Evolutionary conservation across 1,284 basidiomycete genomes (phyloP), one percentile per base, ranked within the genome.

Genomic region (Ustilago curta): DNA sequence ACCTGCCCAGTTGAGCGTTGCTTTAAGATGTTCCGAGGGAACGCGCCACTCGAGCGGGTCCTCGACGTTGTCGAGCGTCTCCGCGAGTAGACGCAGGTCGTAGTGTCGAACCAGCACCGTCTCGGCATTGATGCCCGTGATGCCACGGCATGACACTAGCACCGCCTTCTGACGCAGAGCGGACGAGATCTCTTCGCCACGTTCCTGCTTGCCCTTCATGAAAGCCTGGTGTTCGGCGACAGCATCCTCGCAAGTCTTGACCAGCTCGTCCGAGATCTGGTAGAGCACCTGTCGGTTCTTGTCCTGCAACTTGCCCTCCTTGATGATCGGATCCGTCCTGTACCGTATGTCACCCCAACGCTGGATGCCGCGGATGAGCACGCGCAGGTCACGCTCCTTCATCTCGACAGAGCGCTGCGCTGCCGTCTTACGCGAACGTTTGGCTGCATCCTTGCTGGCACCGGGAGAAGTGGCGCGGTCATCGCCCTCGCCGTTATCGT

Each of bases 291-390:
- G 91, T 75, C 91, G 91, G 86, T 99, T 97, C 89, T 99, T 99
- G 87, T 93, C 91, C 78, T 92, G 90, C 63, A 99, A 89, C 85
- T 95, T 95, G n/a, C 95, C 89, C 85, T 99, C 96, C 62, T 88
- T 88, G 70, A 96, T 95, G 80, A 99, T 97, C 60, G 92, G 89
- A 64, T 97, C 94, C 86, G 96, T 97, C 50, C 96, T 92, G 79
- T 93, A 91, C 56, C 94, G 90, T 72, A 99, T 94, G 85, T 99
- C 96, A 31, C 97, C 97, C 95, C 96, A 99, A 63, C 95, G 92
- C 83, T 97, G 95, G 78, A 99, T 88, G 83, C 94, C 96, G 74
- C 96, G 90, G 71, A 98, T 94, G 44, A 99, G 89, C 44, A 96
- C 94, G 73, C 97, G 94, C 37, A 98, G 90, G 84, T 99, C 97